phyloP scores from a whole-genome alignment of 805 yeast genomes.

The Candida sakaeoensis region DNA sequence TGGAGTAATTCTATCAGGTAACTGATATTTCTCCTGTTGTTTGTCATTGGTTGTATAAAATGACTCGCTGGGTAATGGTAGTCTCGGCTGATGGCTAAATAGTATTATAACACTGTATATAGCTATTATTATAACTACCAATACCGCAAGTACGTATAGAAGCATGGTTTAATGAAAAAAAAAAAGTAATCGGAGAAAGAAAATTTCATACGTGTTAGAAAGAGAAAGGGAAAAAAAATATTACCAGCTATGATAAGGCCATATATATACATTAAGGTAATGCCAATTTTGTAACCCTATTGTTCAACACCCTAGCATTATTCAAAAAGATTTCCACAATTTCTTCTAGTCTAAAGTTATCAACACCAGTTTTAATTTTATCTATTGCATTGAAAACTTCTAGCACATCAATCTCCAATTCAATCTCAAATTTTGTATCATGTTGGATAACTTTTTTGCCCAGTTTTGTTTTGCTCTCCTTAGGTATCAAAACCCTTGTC shows the following conservation, averaged over 20 bases:
- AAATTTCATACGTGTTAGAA: constrained; percentile 1
- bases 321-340: constrained; percentile 43
- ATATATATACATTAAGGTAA: constrained; percentile 3
- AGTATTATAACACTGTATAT: constrained; percentile 38
- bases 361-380: constrained; percentile 34
- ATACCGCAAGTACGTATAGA: background rate
- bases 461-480: constrained; percentile 31
- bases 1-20: constrained; percentile 30
- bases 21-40: constrained; percentile 22
- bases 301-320: constrained; percentile 42
- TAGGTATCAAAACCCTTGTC: constrained; percentile 51
- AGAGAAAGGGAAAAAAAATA: too few species aligned
- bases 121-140: background rate
- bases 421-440: constrained; percentile 36
- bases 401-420: constrained; percentile 36
- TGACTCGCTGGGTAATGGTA: constrained; percentile 50
- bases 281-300: constrained; percentile 41
- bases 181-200: background rate
- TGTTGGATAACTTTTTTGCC: constrained; percentile 35
- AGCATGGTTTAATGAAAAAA: background rate
- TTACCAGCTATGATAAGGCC: too few species aligned
- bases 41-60: constrained; percentile 48
- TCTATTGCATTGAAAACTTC: constrained; percentile 42
- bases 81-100: constrained; percentile 64
- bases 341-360: constrained; percentile 39